Evolutionary conservation across 208 protist species (phyloP).

Genomic region (Angomonas deanei): DNA sequence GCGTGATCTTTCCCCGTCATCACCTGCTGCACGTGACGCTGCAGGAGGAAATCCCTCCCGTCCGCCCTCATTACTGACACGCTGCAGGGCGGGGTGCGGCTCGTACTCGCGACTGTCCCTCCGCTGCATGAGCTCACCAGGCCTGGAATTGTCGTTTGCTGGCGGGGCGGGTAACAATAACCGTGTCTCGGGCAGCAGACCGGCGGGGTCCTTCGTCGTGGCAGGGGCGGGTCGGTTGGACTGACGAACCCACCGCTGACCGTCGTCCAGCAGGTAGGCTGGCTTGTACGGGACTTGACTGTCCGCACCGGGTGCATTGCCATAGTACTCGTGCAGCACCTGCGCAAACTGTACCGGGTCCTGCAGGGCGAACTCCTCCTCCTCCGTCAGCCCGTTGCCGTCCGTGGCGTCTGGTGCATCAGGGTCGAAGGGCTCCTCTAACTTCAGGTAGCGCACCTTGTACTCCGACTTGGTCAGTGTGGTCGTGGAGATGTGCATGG

Average conservation of each 20-base stretch:
- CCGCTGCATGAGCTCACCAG: neutral
- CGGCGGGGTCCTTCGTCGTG: conserved; percentile 33
- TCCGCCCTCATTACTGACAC: neutral
- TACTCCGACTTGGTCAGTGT: conserved; percentile 46
- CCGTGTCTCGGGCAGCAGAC: conserved; percentile 1
- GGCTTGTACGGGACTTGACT: neutral
- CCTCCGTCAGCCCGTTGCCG: conserved; percentile 14
- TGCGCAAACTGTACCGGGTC: conserved; percentile 31
- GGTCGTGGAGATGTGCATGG: conserved; percentile 34
- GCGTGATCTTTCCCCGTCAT: conserved; percentile 17
- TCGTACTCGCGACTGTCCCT: conserved; percentile 11
- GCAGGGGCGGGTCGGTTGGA: conserved; percentile 29
- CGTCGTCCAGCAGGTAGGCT: conserved; percentile 35
- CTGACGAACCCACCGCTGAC: conserved; percentile 33
- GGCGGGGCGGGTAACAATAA: conserved; percentile 15
- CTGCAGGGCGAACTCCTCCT: conserved; percentile 33
- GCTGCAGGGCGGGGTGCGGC: conserved; percentile 10
- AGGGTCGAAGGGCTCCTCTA: conserved; percentile 27
- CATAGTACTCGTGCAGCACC: conserved; percentile 14
- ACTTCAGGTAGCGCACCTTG: conserved; percentile 47
- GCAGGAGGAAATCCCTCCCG: conserved; percentile 20
- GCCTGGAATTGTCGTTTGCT: neutral
- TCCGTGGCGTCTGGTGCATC: conserved; percentile 30
- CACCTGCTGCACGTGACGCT: conserved; percentile 51
- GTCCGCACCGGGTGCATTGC: neutral